phyloP scores from a whole-genome alignment of 2,329 filamentous ascomycete species.

The Dryadomyces quercivorus region DNA sequence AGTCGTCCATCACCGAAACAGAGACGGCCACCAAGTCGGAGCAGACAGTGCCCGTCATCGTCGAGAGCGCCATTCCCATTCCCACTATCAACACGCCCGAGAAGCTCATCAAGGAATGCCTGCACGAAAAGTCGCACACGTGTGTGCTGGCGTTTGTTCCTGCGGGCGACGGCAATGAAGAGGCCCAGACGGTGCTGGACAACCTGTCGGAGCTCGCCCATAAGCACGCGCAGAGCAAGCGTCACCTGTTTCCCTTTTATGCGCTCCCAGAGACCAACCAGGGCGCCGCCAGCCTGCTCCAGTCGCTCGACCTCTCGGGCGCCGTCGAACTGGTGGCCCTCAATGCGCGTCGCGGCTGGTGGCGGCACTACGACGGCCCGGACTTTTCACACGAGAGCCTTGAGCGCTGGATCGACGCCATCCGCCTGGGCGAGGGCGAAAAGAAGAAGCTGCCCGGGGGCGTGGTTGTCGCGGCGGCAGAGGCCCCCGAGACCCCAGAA shows the following conservation, averaged over 20 bases:
- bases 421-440: conserved; percentile 74
- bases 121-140: conserved; percentile 63
- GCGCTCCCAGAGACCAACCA: conserved; percentile 51
- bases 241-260: conserved; percentile 73
- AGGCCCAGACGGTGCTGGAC: conserved; percentile 38
- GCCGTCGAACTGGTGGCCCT: conserved; percentile 65
- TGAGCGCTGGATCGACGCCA: conserved; percentile 81
- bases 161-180: conserved; percentile 25
- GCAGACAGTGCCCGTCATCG: conserved; percentile 32
- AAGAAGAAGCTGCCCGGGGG: conserved; percentile 64
- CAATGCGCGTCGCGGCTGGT: conserved; percentile 81
- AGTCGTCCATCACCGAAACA: conserved; percentile 10
- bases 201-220: conserved; percentile 62
- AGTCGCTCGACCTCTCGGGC: conserved; percentile 46
- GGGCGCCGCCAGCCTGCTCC: conserved; percentile 41
- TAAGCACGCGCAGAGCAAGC: conserved; percentile 56
- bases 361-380: conserved; percentile 53
- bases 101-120: conserved; percentile 57
- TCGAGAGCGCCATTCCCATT: conserved; percentile 49
- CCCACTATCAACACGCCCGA: conserved; percentile 49
- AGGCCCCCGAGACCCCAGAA: not conserved
- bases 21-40: conserved; percentile 10
- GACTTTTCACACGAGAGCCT: conserved; percentile 48
- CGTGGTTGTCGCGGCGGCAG: conserved; percentile 31
- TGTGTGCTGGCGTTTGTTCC: conserved; percentile 71